Conservation (phyloP, 371 early-diverging fungal genomes). For the Apophysomyces trapeziformis region DNA sequence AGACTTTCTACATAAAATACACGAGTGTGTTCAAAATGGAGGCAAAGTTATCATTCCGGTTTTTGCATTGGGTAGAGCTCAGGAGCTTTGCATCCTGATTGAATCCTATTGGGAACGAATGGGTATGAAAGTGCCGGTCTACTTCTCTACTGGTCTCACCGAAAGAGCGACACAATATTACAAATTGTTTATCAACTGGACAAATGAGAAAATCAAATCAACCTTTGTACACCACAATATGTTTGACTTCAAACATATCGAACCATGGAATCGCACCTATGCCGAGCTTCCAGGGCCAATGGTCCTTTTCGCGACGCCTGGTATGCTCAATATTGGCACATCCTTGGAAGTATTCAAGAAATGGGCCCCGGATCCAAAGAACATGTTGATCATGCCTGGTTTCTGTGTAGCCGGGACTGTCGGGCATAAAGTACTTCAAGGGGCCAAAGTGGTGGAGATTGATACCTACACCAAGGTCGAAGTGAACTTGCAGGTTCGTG, state of each 20-base stretch:
- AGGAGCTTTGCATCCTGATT: slow-evolving; percentile 94
- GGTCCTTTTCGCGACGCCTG: slow-evolving; percentile 97
- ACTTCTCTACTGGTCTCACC: slow-evolving; percentile 93
- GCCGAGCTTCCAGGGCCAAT: slow-evolving; percentile 80
- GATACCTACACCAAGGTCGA: slow-evolving; percentile 77
- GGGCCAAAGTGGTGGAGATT: slow-evolving; percentile 81
- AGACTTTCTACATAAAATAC: slow-evolving; percentile 91
- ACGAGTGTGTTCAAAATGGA: slow-evolving; percentile 82
- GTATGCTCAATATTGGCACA: slow-evolving; percentile 89
- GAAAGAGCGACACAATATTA: slow-evolving; percentile 95
- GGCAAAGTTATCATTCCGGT: slow-evolving; percentile 97
- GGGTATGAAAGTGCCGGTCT: slow-evolving; percentile 87
- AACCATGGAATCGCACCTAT: slow-evolving; percentile 76
- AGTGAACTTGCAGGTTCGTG: slow-evolving; percentile 93
- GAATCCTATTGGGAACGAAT: slow-evolving; percentile 97
- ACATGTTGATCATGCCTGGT: slow-evolving; percentile 93
- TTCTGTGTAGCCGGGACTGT: slow-evolving; percentile 96
- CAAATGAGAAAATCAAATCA: slow-evolving; percentile 91
- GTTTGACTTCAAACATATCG: slow-evolving; percentile 95
- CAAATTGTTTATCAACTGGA: slow-evolving; percentile 94
- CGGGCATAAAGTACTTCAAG: slow-evolving; percentile 94
- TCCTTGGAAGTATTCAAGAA: slow-evolving; percentile 87
- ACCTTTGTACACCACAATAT: slow-evolving; percentile 86
- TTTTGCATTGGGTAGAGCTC: slow-evolving; percentile 96
- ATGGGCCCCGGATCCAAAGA: slow-evolving; percentile 88